These are phyloP conservation scores for Arabidopsis thaliana DNA, from an alignment of 345 rosid species.

Conservation along the genomic window TAIR10.1 NC_003070.9:4759001-4759500, in stretches of 20 bases:
- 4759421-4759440: constrained; percentile 56
- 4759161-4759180: constrained; percentile 39
- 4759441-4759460: constrained; percentile 66
- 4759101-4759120: constrained; percentile 30
- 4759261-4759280: constrained; percentile 67
- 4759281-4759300: constrained; percentile 63
- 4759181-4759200: constrained; percentile 42
- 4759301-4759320: constrained; percentile 47
- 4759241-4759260: constrained; percentile 48
- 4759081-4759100: constrained; percentile 15
- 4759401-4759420: constrained; percentile 69
- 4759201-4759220: constrained; percentile 33
- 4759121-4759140: constrained; percentile 39
- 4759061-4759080: constrained; percentile 34
- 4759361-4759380: constrained; percentile 54
- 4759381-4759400: constrained; percentile 53
- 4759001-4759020: constrained; percentile 38
- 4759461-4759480: not conserved
- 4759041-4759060: constrained; percentile 18
- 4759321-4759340: not conserved
- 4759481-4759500: not conserved
- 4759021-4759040: constrained; percentile 20
- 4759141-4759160: constrained; percentile 33
- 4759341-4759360: constrained; percentile 16
- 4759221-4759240: constrained; percentile 12